Evolutionary conservation across 768 basidiomycete genomes (phyloP), one percentile per base, ranked within the genome.

Genomic region (Clavulina sp.): DNA sequence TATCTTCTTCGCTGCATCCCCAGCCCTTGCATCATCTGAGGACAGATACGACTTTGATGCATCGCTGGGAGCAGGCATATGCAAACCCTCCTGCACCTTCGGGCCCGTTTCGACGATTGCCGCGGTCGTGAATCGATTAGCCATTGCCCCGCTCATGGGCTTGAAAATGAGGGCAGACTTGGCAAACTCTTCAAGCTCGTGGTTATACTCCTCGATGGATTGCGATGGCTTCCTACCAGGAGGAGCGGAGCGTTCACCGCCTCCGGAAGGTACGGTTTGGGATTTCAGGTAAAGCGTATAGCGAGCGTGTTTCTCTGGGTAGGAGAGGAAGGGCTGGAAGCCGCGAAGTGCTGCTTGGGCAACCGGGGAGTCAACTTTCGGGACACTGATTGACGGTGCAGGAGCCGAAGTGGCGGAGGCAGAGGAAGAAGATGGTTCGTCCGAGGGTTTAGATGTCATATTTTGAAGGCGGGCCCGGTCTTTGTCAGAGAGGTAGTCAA

Each of bases 401-500:
- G 16, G 19, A 4, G 32, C n/a, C 24, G 48, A 7, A 23, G 21
- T 41, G 18, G 31, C 48, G 5, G 44, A 24, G 3, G 51, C 23
- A 4, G 26, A 49, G 21, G 26, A 16, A 44, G 33, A 7, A 6
- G 57, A 46, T 21, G 64, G 58, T 40, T 50, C 48, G 19, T 52
- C 34, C 18, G 40, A 19, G 48, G 59, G 62, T 9, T 9, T 4
- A 72, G 59, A 73, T 63, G 26, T 44, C 38, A 84, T 73, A 28
- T 71, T 72, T 59, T 80, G 72, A 16, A 99, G 72, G 4, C 92
- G 80, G 54, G 95, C 91, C 52, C 78, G 76, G 59, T 93, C 88
- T 60, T 91, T 92, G 57, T 82, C 76, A 0, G 95, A 93, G 62
- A 97, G 77, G 62, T 80, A 97, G 41, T 97, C 92, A 62, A 93